These are phyloP conservation scores for Buddleja alternifolia DNA, from an alignment of 257 asterid genomes.

Conservation along the genomic window DNA sequence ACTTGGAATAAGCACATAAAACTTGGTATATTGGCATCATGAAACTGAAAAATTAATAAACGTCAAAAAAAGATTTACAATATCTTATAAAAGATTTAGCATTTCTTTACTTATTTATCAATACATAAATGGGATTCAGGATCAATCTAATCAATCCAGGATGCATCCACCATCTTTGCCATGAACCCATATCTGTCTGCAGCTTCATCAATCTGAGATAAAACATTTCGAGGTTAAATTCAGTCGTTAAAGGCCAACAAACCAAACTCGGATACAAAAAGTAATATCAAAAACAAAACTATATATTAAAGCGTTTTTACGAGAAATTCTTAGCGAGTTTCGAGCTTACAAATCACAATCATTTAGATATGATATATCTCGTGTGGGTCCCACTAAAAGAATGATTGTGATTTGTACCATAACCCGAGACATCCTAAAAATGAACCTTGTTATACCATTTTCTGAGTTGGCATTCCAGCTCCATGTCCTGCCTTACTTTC, in stretches of 20 bases:
- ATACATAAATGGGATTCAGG: not conserved
- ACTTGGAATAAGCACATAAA: too few species aligned
- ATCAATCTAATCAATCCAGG: slow-evolving; percentile 53
- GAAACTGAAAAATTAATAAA: too few species aligned
- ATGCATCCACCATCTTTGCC: slow-evolving; percentile 73
- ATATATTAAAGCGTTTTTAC: too few species aligned
- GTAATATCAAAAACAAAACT: not conserved
- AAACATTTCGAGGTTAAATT: not conserved
- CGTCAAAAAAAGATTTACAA: too few species aligned
- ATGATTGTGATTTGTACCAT: too few species aligned
- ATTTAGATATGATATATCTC: too few species aligned
- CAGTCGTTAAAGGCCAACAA: not conserved
- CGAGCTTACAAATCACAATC: too few species aligned
- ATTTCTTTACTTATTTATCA: not conserved
- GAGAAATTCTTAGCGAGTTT: too few species aligned
- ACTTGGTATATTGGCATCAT: too few species aligned
- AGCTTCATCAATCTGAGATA: slow-evolving; percentile 67
- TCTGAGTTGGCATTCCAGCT: slow-evolving; percentile 72
- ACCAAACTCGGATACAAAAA: not conserved
- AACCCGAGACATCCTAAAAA: too few species aligned
- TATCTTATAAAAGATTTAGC: too few species aligned
- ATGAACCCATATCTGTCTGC: slow-evolving; percentile 74
- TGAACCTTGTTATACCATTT: slow-evolving; percentile 47
- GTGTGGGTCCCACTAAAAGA: too few species aligned
- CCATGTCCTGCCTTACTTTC: slow-evolving; percentile 89